Evolutionary conservation across 495 filamentous ascomycete genomes (phyloP).

Genomic region (Xylaria longipes): DNA sequence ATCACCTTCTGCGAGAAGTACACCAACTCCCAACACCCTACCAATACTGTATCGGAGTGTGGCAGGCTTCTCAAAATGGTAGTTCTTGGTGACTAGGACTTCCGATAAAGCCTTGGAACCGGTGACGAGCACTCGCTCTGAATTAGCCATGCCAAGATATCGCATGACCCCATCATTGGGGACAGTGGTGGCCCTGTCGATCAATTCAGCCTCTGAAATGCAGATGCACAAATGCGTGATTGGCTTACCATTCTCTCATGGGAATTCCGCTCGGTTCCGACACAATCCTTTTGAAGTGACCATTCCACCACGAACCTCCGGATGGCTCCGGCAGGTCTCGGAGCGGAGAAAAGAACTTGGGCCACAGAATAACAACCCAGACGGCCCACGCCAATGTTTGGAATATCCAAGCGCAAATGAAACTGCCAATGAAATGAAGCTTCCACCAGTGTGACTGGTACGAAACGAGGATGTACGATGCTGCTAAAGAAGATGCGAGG

Average conservation of each 20-base stretch:
- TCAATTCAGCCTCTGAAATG: slow-evolving; percentile 22
- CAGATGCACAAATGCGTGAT: background rate
- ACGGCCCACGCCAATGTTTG: slow-evolving; percentile 41
- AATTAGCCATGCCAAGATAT: slow-evolving; percentile 72
- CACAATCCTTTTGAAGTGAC: slow-evolving; percentile 63
- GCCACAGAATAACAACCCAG: slow-evolving; percentile 69
- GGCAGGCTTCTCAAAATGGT: slow-evolving; percentile 79
- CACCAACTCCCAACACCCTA: slow-evolving; percentile 72
- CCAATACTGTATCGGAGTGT: slow-evolving; percentile 62
- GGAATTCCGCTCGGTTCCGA: slow-evolving; percentile 65
- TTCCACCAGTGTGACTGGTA: slow-evolving; percentile 36
- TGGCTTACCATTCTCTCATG: slow-evolving; percentile 62
- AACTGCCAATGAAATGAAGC: slow-evolving; percentile 33
- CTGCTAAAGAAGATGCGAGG: slow-evolving; percentile 34
- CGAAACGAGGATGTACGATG: slow-evolving; percentile 44
- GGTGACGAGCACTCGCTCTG: slow-evolving; percentile 71
- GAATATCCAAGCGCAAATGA: slow-evolving; percentile 32
- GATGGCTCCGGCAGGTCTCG: slow-evolving; percentile 65
- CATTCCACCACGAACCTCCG: slow-evolving; percentile 54
- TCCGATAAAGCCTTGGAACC: slow-evolving; percentile 71
- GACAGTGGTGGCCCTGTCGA: slow-evolving; percentile 65
- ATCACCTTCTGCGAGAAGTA: slow-evolving; percentile 85
- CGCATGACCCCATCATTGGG: slow-evolving; percentile 90
- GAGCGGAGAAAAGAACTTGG: slow-evolving; percentile 74
- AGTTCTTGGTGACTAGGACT: slow-evolving; percentile 70